Evolutionary conservation across 2,329 filamentous ascomycete genomes (phyloP).

Genomic region (Stemphylium vesicarium): DNA sequence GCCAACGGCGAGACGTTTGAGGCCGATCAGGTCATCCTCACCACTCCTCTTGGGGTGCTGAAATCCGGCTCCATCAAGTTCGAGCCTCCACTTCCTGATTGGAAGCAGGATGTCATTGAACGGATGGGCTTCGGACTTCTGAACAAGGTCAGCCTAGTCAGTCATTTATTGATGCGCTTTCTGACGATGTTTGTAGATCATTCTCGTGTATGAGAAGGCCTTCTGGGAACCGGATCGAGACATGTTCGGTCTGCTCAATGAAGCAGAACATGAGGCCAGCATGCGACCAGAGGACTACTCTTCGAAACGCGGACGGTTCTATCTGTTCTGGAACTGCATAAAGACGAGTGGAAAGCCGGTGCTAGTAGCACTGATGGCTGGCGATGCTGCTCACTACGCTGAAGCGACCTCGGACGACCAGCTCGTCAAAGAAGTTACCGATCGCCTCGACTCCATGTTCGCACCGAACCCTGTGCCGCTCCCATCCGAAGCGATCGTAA

Average conservation of each 20-base stretch:
- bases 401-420: slow-evolving; percentile 77
- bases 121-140: slow-evolving; percentile 91
- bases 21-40: slow-evolving; percentile 91
- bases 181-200: slow-evolving; percentile 57
- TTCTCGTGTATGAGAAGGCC: slow-evolving; percentile 83
- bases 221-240: slow-evolving; percentile 93
- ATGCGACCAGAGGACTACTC: slow-evolving; percentile 81
- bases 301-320: slow-evolving; percentile 84
- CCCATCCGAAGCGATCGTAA: slow-evolving; percentile 86
- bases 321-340: slow-evolving; percentile 96
- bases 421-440: slow-evolving; percentile 80
- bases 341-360: slow-evolving; percentile 86
- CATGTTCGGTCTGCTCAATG: slow-evolving; percentile 90
- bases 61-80: slow-evolving; percentile 86
- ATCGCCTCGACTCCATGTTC: slow-evolving; percentile 79
- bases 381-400: slow-evolving; percentile 87
- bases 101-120: slow-evolving; percentile 80
- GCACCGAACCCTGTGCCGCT: slow-evolving; percentile 67
- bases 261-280: slow-evolving; percentile 72
- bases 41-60: slow-evolving; percentile 86
- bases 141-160: slow-evolving; percentile 71
- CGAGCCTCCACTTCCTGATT: slow-evolving; percentile 84
- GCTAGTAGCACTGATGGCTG: slow-evolving; percentile 92
- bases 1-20: slow-evolving; percentile 77
- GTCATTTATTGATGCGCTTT: background rate